Evolutionary conservation across 495 filamentous ascomycete species (phyloP).

Genomic region (Penicillium soppii): DNA sequence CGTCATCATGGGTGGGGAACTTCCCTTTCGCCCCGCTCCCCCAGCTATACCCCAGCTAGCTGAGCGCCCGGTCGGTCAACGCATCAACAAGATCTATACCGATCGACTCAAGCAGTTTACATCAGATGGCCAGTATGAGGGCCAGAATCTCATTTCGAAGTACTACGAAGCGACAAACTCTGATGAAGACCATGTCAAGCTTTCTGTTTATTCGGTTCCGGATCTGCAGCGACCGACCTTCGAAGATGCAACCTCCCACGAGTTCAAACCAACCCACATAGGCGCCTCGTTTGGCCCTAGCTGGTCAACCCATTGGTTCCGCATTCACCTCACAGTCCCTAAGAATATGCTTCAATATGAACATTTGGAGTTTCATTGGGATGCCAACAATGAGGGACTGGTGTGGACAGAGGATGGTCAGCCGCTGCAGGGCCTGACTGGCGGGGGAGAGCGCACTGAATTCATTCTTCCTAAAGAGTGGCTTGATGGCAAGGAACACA

Average conservation of each 20-base stretch:
- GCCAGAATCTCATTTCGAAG: constrained; percentile 75
- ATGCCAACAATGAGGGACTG: constrained; percentile 86
- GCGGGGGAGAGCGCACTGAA: constrained; percentile 83
- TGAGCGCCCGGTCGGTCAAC: constrained; percentile 69
- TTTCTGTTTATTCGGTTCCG: constrained; percentile 84
- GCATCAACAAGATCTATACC: constrained; percentile 84
- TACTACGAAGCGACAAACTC: constrained; percentile 71
- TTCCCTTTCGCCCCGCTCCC: constrained; percentile 27
- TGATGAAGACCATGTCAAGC: constrained; percentile 73
- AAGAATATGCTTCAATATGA: constrained; percentile 66
- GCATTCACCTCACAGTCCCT: constrained; percentile 74
- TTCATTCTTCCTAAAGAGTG: constrained; percentile 83
- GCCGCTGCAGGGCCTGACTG: constrained; percentile 88
- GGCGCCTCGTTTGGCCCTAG: constrained; percentile 86
- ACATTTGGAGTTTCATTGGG: constrained; percentile 92
- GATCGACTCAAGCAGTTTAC: constrained; percentile 82
- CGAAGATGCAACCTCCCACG: constrained; percentile 76
- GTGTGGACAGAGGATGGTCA: constrained; percentile 87
- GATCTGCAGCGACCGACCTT: constrained; percentile 81
- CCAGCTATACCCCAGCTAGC: constrained; percentile 58
- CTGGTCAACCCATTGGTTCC: constrained; percentile 99
- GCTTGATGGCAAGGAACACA: constrained; percentile 81
- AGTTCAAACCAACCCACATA: constrained; percentile 72
- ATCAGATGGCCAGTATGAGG: constrained; percentile 73
- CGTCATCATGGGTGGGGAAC: constrained; percentile 48